Percentiles rank a stretch among this genome's conserved stretches.
Conservation (phyloP, 164 flowering plant genomes). For the Aristolochia contorta region DNA sequence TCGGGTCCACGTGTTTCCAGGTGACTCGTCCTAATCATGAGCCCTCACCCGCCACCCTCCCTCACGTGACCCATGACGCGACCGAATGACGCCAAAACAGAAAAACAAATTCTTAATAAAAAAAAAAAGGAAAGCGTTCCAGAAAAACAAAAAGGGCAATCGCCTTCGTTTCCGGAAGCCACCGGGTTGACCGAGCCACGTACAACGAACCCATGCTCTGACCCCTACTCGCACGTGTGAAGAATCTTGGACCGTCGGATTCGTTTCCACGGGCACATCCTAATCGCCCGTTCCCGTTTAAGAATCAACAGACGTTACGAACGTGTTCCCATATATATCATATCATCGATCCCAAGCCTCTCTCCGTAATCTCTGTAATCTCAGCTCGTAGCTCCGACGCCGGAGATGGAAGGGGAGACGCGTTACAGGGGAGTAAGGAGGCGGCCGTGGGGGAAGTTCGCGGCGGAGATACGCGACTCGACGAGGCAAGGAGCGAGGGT, state of each 20-base stretch:
- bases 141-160: no score
- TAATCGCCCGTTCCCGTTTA: neutral
- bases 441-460: slow-evolving; percentile 15
- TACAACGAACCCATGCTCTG: neutral
- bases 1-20: no score
- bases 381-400: no score
- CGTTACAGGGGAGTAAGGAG: slow-evolving; percentile 10
- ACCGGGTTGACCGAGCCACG: neutral
- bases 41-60: no score
- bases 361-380: no score
- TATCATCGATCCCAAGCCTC: no score
- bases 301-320: neutral
- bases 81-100: no score
- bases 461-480: slow-evolving; percentile 13
- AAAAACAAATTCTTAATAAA: no score
- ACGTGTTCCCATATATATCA: no score
- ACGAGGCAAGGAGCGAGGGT: slow-evolving; percentile 6
- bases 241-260: neutral
- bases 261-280: neutral
- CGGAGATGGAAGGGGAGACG: neutral
- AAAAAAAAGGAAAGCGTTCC: no score
- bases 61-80: no score
- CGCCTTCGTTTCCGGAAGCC: neutral
- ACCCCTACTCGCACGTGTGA: neutral
- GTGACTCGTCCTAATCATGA: no score